Percentiles rank a stretch among this genome's conserved stretches.
These are phyloP conservation scores for Scenedesmus sp. DNA, from an alignment of 163 green algal genomes.

Conservation along the genomic window DNA sequence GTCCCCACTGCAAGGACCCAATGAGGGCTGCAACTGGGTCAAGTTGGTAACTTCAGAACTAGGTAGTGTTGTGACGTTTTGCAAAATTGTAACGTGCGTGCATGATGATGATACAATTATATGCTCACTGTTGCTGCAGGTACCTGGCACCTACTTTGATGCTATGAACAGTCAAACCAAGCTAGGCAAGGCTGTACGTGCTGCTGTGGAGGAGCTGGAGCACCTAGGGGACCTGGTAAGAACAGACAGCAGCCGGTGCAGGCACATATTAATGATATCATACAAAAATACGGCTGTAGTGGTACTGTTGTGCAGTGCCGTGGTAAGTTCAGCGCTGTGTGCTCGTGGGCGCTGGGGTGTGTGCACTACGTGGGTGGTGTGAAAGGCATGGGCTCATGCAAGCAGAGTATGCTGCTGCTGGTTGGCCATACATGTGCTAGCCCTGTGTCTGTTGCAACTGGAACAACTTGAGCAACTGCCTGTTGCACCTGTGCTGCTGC, in stretches of 20 bases:
- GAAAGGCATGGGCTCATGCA: neutral
- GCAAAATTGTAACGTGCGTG: too few relatives aligned
- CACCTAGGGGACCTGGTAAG: slow-evolving; percentile 65
- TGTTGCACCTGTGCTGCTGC: neutral
- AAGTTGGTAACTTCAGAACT: too few relatives aligned
- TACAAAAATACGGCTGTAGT: neutral
- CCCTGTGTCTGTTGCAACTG: neutral
- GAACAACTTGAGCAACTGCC: neutral
- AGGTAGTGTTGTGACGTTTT: too few relatives aligned
- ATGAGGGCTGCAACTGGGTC: too few relatives aligned
- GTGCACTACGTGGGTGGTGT: too few relatives aligned
- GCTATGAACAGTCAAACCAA: slow-evolving; percentile 66
- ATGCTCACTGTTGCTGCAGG: slow-evolving; percentile 42
- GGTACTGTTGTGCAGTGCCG: neutral
- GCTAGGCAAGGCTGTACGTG: slow-evolving; percentile 69
- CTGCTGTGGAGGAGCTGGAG: slow-evolving; percentile 70
- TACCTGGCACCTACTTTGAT: slow-evolving; percentile 67
- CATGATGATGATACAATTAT: too few relatives aligned
- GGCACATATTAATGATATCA: neutral
- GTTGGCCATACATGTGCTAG: neutral
- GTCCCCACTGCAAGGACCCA: too few relatives aligned
- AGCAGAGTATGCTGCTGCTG: neutral
- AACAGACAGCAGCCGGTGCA: neutral
- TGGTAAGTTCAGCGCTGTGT: neutral
- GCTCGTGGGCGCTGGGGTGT: too few relatives aligned